Percentiles rank a stretch among this genome's conserved stretches.
These are phyloP conservation scores for Cladophialophora bantiana DNA, from an alignment of 2,329 filamentous ascomycete genomes.

Conservation along the genomic window DNA sequence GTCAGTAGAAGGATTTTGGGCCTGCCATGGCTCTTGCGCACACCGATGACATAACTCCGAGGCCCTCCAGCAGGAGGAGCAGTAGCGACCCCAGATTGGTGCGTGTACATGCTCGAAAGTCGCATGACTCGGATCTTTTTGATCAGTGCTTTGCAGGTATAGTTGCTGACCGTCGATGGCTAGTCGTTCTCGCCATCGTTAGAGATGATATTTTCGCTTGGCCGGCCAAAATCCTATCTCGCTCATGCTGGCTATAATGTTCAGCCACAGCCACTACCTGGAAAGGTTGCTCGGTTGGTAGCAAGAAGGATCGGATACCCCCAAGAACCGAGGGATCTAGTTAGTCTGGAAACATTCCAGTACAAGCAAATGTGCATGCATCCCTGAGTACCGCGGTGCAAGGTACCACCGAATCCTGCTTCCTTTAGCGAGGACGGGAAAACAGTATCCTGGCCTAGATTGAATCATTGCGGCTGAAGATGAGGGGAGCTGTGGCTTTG, in stretches of 20 bases:
- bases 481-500: slow-evolving; percentile 4
- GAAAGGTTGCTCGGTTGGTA: background rate
- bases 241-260: slow-evolving; percentile 7
- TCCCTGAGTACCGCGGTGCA: slow-evolving; percentile 9
- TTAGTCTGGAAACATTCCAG: slow-evolving; percentile 17
- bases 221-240: slow-evolving; percentile 15
- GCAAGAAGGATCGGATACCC: slow-evolving; percentile 13
- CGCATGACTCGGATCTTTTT: slow-evolving; percentile 9
- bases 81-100: slow-evolving; percentile 7
- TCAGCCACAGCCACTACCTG: slow-evolving; percentile 11
- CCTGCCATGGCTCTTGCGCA: slow-evolving; percentile 21
- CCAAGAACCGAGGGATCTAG: slow-evolving; percentile 15
- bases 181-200: background rate
- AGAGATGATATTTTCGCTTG: background rate
- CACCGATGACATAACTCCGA: slow-evolving; percentile 15
- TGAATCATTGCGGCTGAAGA: slow-evolving; percentile 14
- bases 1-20: slow-evolving; percentile 19
- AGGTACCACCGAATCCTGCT: slow-evolving; percentile 15
- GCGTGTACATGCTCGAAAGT: background rate
- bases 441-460: background rate
- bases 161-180: background rate
- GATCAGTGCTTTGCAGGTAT: background rate
- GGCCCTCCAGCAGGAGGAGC: background rate
- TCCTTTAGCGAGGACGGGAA: slow-evolving; percentile 9
- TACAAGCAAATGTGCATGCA: slow-evolving; percentile 1